These are phyloP conservation scores for Crithidia sp. DNA, from an alignment of 208 protist genomes.

Conservation along the genomic window DNA sequence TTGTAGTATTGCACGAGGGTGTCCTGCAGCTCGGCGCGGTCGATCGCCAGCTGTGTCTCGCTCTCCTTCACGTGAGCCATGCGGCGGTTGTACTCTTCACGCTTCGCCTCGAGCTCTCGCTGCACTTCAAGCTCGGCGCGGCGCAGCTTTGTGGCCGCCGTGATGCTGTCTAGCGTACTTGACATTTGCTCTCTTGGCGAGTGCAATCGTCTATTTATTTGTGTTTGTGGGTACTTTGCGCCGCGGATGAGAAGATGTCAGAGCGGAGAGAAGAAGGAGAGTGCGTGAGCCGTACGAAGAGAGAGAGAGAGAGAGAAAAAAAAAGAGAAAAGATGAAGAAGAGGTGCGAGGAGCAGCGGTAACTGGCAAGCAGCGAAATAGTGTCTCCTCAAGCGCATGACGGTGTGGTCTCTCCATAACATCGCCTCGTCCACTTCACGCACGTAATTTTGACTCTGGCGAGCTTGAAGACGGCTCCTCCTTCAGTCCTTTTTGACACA, in stretches of 20 bases:
- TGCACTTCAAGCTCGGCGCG: conserved; percentile 86
- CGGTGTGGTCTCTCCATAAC: too few relatives aligned
- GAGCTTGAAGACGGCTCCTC: too few relatives aligned
- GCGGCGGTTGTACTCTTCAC: conserved; percentile 80
- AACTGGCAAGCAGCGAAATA: too few relatives aligned
- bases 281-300: not conserved
- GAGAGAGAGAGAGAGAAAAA: not conserved
- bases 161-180: conserved; percentile 88
- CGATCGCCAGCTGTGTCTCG: conserved; percentile 76
- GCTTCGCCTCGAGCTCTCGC: conserved; percentile 87
- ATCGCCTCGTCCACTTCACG: too few relatives aligned
- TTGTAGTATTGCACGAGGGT: conserved; percentile 94
- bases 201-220: not conserved
- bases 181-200: conserved; percentile 46
- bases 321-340: not conserved
- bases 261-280: too few relatives aligned
- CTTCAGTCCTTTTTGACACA: not conserved
- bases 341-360: not conserved
- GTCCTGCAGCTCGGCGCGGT: conserved; percentile 87
- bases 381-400: too few relatives aligned
- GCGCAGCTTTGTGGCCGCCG: conserved; percentile 88
- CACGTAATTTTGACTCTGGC: too few relatives aligned
- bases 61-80: conserved; percentile 86
- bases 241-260: too few relatives aligned
- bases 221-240: too few relatives aligned